Evolutionary conservation across 139 green algal genomes (phyloP).

Genomic region (Zygnema circumcarinatum): DNA sequence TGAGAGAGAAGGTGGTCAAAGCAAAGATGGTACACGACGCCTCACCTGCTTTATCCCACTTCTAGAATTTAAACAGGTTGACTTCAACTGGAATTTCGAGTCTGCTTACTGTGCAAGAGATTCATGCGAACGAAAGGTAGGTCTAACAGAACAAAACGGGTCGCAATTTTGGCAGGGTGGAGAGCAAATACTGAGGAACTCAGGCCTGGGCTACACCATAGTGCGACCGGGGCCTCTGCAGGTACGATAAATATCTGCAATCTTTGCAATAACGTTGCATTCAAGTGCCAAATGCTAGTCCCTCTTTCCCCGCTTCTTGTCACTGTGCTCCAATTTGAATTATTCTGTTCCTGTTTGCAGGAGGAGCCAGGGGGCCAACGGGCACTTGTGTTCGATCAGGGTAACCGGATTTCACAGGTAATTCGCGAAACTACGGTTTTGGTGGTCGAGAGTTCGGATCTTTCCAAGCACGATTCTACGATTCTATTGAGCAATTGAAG

Average conservation of each 20-base stretch:
- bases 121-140: no score
- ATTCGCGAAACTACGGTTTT: no score
- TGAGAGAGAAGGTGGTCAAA: constrained; percentile 47
- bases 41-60: background rate
- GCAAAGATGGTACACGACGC: constrained; percentile 43
- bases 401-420: constrained; percentile 62
- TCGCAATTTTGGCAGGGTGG: constrained; percentile 65
- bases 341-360: no score
- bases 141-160: no score
- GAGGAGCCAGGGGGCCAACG: constrained; percentile 95
- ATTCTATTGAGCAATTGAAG: background rate
- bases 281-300: no score
- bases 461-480: background rate
- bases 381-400: constrained; percentile 98
- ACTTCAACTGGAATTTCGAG: no score
- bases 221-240: constrained; percentile 74
- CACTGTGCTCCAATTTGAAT: no score
- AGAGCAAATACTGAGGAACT: constrained; percentile 81
- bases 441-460: background rate
- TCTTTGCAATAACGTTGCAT: no score
- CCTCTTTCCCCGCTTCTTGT: no score
- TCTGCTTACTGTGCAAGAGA: no score
- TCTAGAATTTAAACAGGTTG: no score
- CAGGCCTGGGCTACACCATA: constrained; percentile 93
- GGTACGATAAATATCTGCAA: constrained; percentile 8